phyloP scores from a whole-genome alignment of 805 yeast species.

The Metschnikowia picachoensis region DNA sequence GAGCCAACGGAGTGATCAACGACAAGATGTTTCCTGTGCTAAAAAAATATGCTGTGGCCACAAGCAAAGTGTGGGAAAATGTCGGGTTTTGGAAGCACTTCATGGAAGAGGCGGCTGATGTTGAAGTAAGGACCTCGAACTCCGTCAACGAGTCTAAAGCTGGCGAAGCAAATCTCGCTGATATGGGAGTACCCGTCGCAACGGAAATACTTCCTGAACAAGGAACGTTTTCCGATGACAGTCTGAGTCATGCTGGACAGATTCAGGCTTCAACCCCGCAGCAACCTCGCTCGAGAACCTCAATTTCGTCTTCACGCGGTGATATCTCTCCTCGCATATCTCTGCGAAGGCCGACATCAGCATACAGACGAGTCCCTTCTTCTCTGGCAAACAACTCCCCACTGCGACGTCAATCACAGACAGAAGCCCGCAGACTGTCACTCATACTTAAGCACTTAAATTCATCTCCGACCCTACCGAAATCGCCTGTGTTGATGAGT shows the following conservation, averaged over 20 bases:
- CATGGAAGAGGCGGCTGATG: conserved; percentile 71
- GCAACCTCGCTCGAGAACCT: conserved; percentile 6
- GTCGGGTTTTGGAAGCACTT: conserved; percentile 74
- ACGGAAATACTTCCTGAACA: no score
- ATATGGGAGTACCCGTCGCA: no score
- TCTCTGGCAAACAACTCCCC: conserved; percentile 10
- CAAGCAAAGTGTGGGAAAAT: conserved; percentile 60
- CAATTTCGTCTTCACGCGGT: conserved; percentile 5
- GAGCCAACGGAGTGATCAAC: conserved; percentile 63
- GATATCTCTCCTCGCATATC: background rate
- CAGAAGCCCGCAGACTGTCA: conserved; percentile 22
- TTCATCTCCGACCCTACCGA: conserved; percentile 43
- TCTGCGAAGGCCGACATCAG: background rate
- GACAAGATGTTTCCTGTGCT: conserved; percentile 67
- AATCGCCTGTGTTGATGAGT: conserved; percentile 39
- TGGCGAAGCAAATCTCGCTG: background rate
- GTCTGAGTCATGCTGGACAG: conserved; percentile 5
- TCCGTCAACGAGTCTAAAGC: conserved; percentile 21
- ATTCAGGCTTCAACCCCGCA: conserved; percentile 13
- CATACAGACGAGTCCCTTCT: conserved; percentile 4
- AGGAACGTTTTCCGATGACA: background rate
- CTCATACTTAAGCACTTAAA: conserved; percentile 33
- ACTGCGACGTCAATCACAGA: conserved; percentile 8
- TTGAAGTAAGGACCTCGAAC: conserved; percentile 53
- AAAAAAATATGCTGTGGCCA: conserved; percentile 52